Base-by-base conservation (phyloP, 2,329 filamentous ascomycete species). In the Aureobasidium sp. region DNA sequence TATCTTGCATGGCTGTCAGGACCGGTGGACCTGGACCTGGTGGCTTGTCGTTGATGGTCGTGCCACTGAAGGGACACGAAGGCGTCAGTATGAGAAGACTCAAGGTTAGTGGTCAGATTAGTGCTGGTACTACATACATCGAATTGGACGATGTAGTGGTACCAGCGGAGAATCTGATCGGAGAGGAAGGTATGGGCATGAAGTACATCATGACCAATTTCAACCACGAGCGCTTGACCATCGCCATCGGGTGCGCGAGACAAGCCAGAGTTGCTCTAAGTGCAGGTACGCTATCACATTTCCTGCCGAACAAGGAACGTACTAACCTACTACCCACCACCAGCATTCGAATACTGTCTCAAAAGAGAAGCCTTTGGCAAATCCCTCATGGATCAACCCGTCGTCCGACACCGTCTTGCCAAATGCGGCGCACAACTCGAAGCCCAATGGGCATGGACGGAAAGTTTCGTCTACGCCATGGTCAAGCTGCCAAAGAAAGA, bases 71-170 rank as follows among this genome's bases (percentile, higher is more conserved):
- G 65, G 78, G 79, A 47, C 75, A 87, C 48, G 79, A 81, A 0
- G 88, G 88, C 9, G 87, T 91, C 16, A 81, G 71, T 1, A 88
- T 89, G 83, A 80, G 87, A 1, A 78, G 85, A 4, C 75, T 91
- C 59, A 86, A 86, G 67, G 86, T 90, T 2, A 77, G 79, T 1
- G 88, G 88, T 0, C 83, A 87, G 65, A 78, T 83, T 47, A 79
- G 80, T 0, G 83, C 83, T 1, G 88, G 88, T 2, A 91, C 88
- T 1, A 89, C 88, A 0, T 91, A 84, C 72, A 90, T 91, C 67
- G 86, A 89, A 69, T 78, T 91, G 1, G 87, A 90, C 67, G 86
- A 91, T 59, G 88, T 91, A 25, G 80, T 83, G 62, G 88, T 91
- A 0, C 87, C 87, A 0, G 80, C 84, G 0, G 81, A 83, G 68